A percentile compares a stretch with the other conserved stretches of the same genome.
Evolutionary conservation across 495 filamentous ascomycete species (phyloP).

Genomic region (Terfezia claveryi): DNA sequence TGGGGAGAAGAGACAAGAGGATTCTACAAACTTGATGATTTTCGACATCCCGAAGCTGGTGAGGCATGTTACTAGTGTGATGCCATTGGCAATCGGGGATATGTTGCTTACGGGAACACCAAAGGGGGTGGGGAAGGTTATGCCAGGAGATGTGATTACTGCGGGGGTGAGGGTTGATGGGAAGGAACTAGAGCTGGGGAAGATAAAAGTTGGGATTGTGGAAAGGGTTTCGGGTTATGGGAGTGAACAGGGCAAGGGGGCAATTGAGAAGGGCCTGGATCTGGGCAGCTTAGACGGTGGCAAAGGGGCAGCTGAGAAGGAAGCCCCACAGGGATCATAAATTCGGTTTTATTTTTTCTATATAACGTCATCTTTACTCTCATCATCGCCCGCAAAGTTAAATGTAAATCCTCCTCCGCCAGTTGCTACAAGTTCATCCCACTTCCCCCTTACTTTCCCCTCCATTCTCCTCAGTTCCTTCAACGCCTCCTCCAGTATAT

Average conservation of each 20-base stretch:
- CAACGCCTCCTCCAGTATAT: slow-evolving; percentile 40
- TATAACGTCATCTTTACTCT: slow-evolving; percentile 22
- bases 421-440: slow-evolving; percentile 45
- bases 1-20: slow-evolving; percentile 48
- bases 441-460: slow-evolving; percentile 53
- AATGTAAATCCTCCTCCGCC: slow-evolving; percentile 49
- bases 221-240: slow-evolving; percentile 34
- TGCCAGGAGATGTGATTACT: slow-evolving; percentile 69
- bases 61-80: slow-evolving; percentile 79
- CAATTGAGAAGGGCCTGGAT: too few relatives aligned
- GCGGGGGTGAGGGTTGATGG: slow-evolving; percentile 64
- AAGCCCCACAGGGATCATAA: slow-evolving; percentile 14
- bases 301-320: neutral
- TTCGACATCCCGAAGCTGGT: slow-evolving; percentile 70
- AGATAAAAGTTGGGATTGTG: slow-evolving; percentile 62
- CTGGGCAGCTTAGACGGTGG: too few relatives aligned
- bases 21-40: slow-evolving; percentile 77
- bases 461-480: slow-evolving; percentile 36
- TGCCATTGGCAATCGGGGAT: slow-evolving; percentile 81
- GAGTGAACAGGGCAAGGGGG: neutral
- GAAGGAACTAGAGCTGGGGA: slow-evolving; percentile 65
- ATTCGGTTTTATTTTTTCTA: too few relatives aligned
- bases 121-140: slow-evolving; percentile 79
- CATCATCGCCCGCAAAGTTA: slow-evolving; percentile 50
- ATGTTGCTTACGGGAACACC: slow-evolving; percentile 87